Conservation (phyloP, 192 early-diverging fungal species). For the Coemansia nantahalensis region DNA sequence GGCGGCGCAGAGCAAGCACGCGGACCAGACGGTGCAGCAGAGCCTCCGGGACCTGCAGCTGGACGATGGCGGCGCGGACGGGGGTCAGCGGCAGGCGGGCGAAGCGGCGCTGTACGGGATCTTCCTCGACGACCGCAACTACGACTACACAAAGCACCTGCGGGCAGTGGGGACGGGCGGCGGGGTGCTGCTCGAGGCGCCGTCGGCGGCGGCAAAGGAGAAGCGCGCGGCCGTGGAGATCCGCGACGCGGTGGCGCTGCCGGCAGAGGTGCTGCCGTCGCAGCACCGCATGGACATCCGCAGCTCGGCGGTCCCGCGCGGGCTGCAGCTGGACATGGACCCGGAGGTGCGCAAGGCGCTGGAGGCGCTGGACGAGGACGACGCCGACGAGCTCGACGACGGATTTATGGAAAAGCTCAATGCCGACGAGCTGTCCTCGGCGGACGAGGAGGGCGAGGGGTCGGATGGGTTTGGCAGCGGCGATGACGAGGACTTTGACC, state of each 20-base stretch:
- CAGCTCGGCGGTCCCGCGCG: slow-evolving; percentile 58
- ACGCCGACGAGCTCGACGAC: slow-evolving; percentile 77
- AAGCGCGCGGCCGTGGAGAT: slow-evolving; percentile 55
- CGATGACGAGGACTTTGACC: slow-evolving; percentile 48
- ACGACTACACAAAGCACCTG: slow-evolving; percentile 95
- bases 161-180: slow-evolving; percentile 73
- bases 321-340: slow-evolving; percentile 75
- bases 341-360: slow-evolving; percentile 81
- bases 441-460: slow-evolving; percentile 26
- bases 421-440: slow-evolving; percentile 54
- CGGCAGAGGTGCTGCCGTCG: slow-evolving; percentile 75
- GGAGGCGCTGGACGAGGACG: slow-evolving; percentile 90
- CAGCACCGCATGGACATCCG: slow-evolving; percentile 69
- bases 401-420: slow-evolving; percentile 81
- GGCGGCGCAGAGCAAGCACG: slow-evolving; percentile 17
- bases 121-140: slow-evolving; percentile 86
- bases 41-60: slow-evolving; percentile 21
- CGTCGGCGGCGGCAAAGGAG: slow-evolving; percentile 52
- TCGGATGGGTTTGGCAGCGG: slow-evolving; percentile 2
- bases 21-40: slow-evolving; percentile 21
- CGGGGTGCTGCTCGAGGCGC: slow-evolving; percentile 75
- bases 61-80: slow-evolving; percentile 15
- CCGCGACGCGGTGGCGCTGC: slow-evolving; percentile 50
- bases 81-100: slow-evolving; percentile 50
- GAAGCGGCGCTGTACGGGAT: slow-evolving; percentile 87